phyloP scores from a whole-genome alignment of 306 rosid genomes.

The Vigna nakashimae region DNA sequence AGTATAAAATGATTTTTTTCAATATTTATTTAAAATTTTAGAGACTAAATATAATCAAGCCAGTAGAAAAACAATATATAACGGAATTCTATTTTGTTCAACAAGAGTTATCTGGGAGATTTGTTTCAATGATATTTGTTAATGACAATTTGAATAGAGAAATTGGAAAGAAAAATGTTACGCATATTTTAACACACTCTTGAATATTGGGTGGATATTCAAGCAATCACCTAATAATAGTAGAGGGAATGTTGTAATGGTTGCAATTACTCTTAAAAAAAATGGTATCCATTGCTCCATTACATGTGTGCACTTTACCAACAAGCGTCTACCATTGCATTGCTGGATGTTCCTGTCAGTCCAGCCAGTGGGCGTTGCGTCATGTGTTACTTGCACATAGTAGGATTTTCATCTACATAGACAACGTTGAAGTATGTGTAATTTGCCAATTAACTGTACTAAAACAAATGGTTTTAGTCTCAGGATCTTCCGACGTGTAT shows the following conservation, averaged over 20 bases:
- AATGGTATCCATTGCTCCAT: not conserved
- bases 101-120: not conserved
- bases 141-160: not conserved
- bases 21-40: too few species aligned
- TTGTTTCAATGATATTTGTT: not conserved
- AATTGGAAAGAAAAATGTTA: not conserved
- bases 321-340: not conserved
- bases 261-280: not conserved
- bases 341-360: constrained; percentile 10
- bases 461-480: not conserved
- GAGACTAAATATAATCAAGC: too few species aligned
- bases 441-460: constrained; percentile 3
- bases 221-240: not conserved
- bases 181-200: not conserved
- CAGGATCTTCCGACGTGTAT: not conserved
- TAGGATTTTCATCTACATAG: not conserved
- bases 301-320: not conserved
- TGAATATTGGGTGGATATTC: not conserved
- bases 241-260: not conserved
- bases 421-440: not conserved
- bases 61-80: too few species aligned
- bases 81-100: not conserved
- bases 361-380: not conserved
- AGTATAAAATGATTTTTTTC: not conserved
- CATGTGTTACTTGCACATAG: not conserved